phyloP scores from a whole-genome alignment of 1,284 basidiomycete species.

The Leccinum insigne region DNA sequence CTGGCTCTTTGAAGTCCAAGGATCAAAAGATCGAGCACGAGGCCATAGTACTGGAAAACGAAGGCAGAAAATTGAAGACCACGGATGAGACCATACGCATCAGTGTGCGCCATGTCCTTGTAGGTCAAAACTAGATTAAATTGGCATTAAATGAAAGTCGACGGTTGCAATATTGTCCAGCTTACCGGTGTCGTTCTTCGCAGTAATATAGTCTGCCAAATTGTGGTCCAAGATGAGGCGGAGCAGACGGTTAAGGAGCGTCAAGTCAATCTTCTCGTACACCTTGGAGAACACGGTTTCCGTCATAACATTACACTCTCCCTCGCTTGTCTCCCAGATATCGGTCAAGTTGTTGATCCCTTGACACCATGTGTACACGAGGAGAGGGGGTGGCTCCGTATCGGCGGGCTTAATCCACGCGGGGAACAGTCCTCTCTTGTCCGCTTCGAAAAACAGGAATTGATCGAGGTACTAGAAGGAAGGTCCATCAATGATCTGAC shows the following conservation, averaged over 20 bases:
- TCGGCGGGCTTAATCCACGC: conserved; percentile 98
- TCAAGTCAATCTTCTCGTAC: conserved; percentile 97
- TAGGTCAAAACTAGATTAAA: conserved; percentile 71
- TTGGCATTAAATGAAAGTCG: not conserved
- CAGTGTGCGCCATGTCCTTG: conserved; percentile 94
- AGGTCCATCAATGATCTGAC: conserved; percentile 11
- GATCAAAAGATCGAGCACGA: conserved; percentile 90
- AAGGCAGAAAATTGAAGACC: conserved; percentile 97
- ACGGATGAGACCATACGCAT: conserved; percentile 91
- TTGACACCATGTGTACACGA: no score
- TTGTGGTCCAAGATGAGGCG: conserved; percentile 97
- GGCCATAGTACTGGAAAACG: conserved; percentile 96
- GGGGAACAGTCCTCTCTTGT: conserved; percentile 96
- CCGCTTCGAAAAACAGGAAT: conserved; percentile 90
- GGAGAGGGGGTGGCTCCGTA: conserved; percentile 76
- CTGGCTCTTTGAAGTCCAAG: conserved; percentile 93
- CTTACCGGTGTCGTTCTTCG: conserved; percentile 90
- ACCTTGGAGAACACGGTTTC: conserved; percentile 95
- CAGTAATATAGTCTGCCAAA: conserved; percentile 96
- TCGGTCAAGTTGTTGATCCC: conserved; percentile 65
- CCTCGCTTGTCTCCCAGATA: conserved; percentile 96
- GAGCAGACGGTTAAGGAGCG: conserved; percentile 89
- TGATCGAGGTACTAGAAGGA: conserved; percentile 79
- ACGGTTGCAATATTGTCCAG: not conserved
- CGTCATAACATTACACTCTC: conserved; percentile 97